Percentiles rank a stretch among this genome's conserved stretches.
Evolutionary conservation across 2,329 filamentous ascomycete genomes (phyloP).

Genomic region (Colletotrichum orbiculare): DNA sequence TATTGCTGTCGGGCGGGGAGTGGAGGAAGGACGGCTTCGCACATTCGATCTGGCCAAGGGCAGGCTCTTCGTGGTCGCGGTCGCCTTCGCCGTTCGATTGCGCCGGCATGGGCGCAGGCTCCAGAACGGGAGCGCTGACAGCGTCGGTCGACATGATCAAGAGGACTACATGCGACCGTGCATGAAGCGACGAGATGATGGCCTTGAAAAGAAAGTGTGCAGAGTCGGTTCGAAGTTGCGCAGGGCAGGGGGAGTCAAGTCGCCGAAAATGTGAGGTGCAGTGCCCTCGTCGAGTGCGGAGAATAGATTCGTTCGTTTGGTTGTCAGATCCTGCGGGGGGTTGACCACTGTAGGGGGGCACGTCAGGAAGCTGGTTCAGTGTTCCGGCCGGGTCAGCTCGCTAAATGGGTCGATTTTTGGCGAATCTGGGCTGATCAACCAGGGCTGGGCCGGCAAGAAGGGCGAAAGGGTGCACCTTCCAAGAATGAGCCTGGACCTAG

Average conservation of each 20-base stretch:
- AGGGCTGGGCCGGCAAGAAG: slow-evolving; percentile 31
- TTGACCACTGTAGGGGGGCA: slow-evolving; percentile 32
- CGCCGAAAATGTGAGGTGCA: slow-evolving; percentile 36
- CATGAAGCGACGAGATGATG: slow-evolving; percentile 27
- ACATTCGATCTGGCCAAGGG: slow-evolving; percentile 46
- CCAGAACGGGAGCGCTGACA: slow-evolving; percentile 60
- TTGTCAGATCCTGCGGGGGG: slow-evolving; percentile 37
- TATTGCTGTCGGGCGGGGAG: slow-evolving; percentile 74
- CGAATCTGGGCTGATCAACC: slow-evolving; percentile 41
- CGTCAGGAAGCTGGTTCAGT: slow-evolving; percentile 22
- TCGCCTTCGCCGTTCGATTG: slow-evolving; percentile 39
- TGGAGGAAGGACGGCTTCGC: slow-evolving; percentile 63
- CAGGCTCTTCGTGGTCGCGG: slow-evolving; percentile 38
- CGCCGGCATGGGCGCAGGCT: slow-evolving; percentile 44
- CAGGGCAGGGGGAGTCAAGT: slow-evolving; percentile 21
- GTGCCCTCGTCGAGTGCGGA: slow-evolving; percentile 34
- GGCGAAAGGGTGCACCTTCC: slow-evolving; percentile 25
- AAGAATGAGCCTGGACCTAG: slow-evolving; percentile 7
- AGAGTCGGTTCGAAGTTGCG: slow-evolving; percentile 3
- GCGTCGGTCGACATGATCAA: slow-evolving; percentile 66
- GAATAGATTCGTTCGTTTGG: slow-evolving; percentile 37
- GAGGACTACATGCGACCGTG: slow-evolving; percentile 57
- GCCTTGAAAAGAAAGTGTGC: slow-evolving; percentile 8
- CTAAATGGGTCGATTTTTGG: slow-evolving; percentile 41
- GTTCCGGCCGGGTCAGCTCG: slow-evolving; percentile 22